Evolutionary conservation across 345 rosid genomes (phyloP), one percentile per base, ranked within the genome.

Genomic region (Eucalyptus polybractea): DNA sequence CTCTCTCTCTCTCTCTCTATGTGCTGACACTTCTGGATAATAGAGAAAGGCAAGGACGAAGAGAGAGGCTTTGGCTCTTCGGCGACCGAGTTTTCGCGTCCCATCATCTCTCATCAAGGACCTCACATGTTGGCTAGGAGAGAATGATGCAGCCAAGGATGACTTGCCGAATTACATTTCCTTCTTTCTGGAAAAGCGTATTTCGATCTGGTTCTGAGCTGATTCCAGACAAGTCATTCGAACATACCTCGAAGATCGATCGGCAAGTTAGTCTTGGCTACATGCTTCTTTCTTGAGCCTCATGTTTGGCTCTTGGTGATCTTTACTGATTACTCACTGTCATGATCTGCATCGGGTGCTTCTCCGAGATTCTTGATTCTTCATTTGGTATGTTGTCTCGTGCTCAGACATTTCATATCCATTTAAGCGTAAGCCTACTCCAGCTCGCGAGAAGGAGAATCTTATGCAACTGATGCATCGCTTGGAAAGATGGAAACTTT

Each of bases 71-170:
- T 76, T 76, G 47, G 85, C 85, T 21, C 42, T 21, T 76, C 85
- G 85, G 85, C 47, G 85, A 12, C 47, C 85, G 85, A 76, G 85
- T 76, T 76, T 40, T 40, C 47, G 83, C 83, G 47, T 76, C 81
- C 40, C 60, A 10, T 51, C 88, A 44, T 17, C 65, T n/a, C 88
- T 86, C 88, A 86, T 86, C 62, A 51, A 49, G 44, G 13, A 56
- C 62, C 62, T 86, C 42, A n/a, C 88, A 60, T 40, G 45, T 67
- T 47, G 85, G 81, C 53, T 45, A 53, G n/a, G 81, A 50, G 69
- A 65, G 89, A 69, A 88, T 67, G 89, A 88, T 93, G 93, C 93
- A 94, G 95, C 95, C 95, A 94, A 94, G 95, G 94, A 94, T 94
- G 95, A 94, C 93, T 94, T 94, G 94, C 95, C 95, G 94, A 80